Percentiles rank a stretch among this genome's conserved stretches.
Evolutionary conservation across 2,329 filamentous ascomycete species (phyloP).

Genomic region (Hypoxylon sp.): DNA sequence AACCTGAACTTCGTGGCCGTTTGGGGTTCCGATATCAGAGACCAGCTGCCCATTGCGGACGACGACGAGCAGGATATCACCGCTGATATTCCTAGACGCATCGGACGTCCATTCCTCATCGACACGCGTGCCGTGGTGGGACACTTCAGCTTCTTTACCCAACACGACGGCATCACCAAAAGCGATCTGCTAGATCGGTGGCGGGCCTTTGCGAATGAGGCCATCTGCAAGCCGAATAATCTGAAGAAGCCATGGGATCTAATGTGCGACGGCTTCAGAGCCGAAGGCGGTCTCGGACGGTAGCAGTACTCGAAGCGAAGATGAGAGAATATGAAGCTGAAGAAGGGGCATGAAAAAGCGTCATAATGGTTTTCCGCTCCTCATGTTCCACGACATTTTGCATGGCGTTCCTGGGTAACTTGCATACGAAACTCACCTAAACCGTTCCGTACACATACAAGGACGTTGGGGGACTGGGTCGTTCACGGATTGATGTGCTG

Average conservation of each 20-base stretch:
- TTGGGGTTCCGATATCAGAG: slow-evolving; percentile 66
- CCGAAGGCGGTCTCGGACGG: slow-evolving; percentile 31
- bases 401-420: slow-evolving; percentile 38
- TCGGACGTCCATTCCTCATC: slow-evolving; percentile 63
- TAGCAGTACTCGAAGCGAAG: slow-evolving; percentile 8
- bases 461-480: slow-evolving; percentile 8
- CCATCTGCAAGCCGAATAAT: slow-evolving; percentile 58
- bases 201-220: slow-evolving; percentile 66
- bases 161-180: slow-evolving; percentile 60
- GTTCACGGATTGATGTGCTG: slow-evolving; percentile 11
- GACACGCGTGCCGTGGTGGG: slow-evolving; percentile 68
- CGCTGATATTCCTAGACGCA: slow-evolving; percentile 57
- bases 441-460: neutral
- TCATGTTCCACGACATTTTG: slow-evolving; percentile 32
- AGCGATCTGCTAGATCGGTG: slow-evolving; percentile 70
- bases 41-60: slow-evolving; percentile 61
- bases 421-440: slow-evolving; percentile 32
- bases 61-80: slow-evolving; percentile 64
- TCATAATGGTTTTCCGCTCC: slow-evolving; percentile 13
- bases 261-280: slow-evolving; percentile 37
- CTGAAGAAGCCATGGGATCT: slow-evolving; percentile 44
- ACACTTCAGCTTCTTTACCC: slow-evolving; percentile 66
- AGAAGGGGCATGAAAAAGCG: slow-evolving; percentile 10
- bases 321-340: neutral
- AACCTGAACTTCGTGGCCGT: slow-evolving; percentile 70